Conservation (phyloP, 345 rosid genomes). For the Trapa incisa region DNA sequence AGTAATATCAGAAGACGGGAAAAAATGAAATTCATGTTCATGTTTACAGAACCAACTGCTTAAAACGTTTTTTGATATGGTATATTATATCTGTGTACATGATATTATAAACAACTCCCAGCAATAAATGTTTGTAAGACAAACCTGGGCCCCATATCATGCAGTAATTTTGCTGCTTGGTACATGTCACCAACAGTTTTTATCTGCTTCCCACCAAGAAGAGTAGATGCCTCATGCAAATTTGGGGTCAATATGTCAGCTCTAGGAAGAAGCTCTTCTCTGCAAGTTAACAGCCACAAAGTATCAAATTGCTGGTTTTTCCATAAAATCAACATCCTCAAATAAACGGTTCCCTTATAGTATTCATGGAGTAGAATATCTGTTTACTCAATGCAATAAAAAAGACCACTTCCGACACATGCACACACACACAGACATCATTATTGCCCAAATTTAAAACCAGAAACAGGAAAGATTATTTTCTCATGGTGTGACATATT, state of each 20-base stretch:
- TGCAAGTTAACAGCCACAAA: slow-evolving; percentile 17
- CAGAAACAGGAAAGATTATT: not conserved
- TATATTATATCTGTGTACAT: not conserved
- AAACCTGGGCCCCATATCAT: slow-evolving; percentile 77
- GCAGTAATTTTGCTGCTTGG: slow-evolving; percentile 58
- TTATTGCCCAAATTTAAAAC: not conserved
- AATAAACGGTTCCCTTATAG: not conserved
- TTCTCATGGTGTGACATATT: not conserved
- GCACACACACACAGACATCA: not conserved
- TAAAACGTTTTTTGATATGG: not conserved
- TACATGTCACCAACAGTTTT: slow-evolving; percentile 64
- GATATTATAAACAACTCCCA: not conserved
- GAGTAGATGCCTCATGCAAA: slow-evolving; percentile 79
- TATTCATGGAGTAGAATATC: not conserved
- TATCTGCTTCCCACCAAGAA: slow-evolving; percentile 52
- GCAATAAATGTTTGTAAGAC: slow-evolving; percentile 7
- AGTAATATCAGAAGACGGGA: not conserved
- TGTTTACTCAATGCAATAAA: not conserved
- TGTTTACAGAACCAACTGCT: not conserved
- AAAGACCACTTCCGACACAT: not conserved
- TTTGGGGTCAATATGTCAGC: slow-evolving; percentile 88
- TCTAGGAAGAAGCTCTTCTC: slow-evolving; percentile 72
- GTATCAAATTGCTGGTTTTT: not conserved
- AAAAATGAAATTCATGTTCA: not conserved
- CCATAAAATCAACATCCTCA: not conserved